These are phyloP conservation scores for Sporothrix variecibatus DNA, from an alignment of 2,329 filamentous ascomycete genomes.

Conservation along the genomic window DNA sequence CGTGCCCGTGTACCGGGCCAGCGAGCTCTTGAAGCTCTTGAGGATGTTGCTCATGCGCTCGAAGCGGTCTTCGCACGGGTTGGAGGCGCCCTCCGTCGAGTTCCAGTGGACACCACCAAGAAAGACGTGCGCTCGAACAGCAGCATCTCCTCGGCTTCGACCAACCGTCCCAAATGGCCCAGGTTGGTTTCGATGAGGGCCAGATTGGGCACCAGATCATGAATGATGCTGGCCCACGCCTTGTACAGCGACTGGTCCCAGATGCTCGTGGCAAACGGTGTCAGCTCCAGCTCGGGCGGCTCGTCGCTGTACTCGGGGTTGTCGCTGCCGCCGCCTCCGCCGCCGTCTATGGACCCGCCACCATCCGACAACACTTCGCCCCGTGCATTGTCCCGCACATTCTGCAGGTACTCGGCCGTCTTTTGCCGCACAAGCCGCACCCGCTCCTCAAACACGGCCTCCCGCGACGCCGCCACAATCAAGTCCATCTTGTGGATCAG, in stretches of 20 bases:
- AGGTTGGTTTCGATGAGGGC: constrained; percentile 85
- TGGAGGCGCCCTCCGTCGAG: constrained; percentile 69
- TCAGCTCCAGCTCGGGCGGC: constrained; percentile 61
- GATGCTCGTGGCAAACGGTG: constrained; percentile 92
- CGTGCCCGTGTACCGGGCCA: constrained; percentile 73
- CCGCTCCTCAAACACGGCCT: constrained; percentile 81
- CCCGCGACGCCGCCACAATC: constrained; percentile 76
- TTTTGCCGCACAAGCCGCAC: constrained; percentile 75
- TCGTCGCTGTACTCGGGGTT: constrained; percentile 29
- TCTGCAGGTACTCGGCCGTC: constrained; percentile 58
- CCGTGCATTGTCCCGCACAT: constrained; percentile 37
- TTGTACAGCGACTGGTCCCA: constrained; percentile 99
- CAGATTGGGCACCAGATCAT: constrained; percentile 95
- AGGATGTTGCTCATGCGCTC: constrained; percentile 95
- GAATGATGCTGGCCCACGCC: constrained; percentile 97
- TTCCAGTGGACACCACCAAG: constrained; percentile 94
- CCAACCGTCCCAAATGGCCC: constrained; percentile 75
- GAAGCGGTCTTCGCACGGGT: constrained; percentile 89
- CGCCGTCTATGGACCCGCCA: not conserved
- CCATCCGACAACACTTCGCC: constrained; percentile 31
- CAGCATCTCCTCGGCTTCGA: constrained; percentile 90
- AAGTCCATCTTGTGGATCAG: constrained; percentile 99
- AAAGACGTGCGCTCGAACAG: constrained; percentile 96
- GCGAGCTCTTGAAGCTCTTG: constrained; percentile 94
- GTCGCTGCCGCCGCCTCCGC: not conserved